Conservation (phyloP, 495 filamentous ascomycete species). For the Mytilinidion resinicola region DNA sequence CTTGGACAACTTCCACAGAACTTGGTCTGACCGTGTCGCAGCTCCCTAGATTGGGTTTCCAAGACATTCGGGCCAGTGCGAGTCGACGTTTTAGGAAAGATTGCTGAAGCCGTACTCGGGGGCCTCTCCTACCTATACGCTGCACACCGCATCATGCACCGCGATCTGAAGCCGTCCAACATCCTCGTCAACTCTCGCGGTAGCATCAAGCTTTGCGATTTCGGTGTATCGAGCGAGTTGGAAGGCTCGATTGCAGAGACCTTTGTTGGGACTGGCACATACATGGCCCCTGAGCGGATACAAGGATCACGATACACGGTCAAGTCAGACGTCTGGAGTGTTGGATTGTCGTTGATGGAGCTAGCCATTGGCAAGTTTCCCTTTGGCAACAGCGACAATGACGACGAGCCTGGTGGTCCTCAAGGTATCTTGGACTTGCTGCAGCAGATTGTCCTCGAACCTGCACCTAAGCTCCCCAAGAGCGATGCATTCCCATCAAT, state of each 20-base stretch:
- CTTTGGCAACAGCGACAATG: constrained; percentile 68
- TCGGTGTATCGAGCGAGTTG: constrained; percentile 92
- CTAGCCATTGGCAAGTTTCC: constrained; percentile 94
- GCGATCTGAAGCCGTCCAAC: constrained; percentile 73
- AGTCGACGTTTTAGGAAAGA: constrained; percentile 98
- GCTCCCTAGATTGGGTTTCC: constrained; percentile 90
- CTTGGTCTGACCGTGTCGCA: constrained; percentile 43
- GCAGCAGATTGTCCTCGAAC: constrained; percentile 96
- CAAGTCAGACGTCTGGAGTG: constrained; percentile 98
- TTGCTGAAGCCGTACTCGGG: constrained; percentile 91
- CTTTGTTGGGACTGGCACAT: constrained; percentile 96
- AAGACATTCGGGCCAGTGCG: constrained; percentile 90
- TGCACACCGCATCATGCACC: constrained; percentile 93
- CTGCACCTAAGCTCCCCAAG: constrained; percentile 86
- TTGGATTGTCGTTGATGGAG: constrained; percentile 94
- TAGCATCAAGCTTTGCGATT: constrained; percentile 95
- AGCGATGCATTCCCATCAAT: constrained; percentile 94
- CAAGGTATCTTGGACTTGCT: constrained; percentile 93
- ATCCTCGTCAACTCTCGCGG: constrained; percentile 90
- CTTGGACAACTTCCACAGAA: neutral
- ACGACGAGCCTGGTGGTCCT: constrained; percentile 63
- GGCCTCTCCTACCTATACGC: constrained; percentile 93
- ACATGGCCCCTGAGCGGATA: constrained; percentile 98
- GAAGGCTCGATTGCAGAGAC: constrained; percentile 97
- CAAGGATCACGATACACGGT: constrained; percentile 95